Evolutionary conservation across 495 filamentous ascomycete species (phyloP).

Genomic region (Xylaria flabelliformis): DNA sequence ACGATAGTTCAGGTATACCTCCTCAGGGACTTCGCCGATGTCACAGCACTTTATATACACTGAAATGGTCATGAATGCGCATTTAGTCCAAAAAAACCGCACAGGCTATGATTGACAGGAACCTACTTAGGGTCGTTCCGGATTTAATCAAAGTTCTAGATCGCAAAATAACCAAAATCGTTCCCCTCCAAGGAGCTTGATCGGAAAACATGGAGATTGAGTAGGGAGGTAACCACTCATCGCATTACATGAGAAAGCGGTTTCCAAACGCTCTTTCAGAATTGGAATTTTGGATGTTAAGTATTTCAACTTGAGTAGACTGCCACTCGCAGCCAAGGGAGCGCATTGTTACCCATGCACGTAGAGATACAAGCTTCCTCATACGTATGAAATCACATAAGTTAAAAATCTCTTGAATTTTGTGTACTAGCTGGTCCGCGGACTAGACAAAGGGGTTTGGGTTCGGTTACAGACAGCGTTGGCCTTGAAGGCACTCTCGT

Average conservation of each 20-base stretch:
- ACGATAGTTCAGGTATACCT: background rate
- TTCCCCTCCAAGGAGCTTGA: too few species aligned
- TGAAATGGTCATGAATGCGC: background rate
- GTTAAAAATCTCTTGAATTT: background rate
- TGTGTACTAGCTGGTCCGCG: background rate
- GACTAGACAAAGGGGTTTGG: background rate
- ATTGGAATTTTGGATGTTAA: background rate
- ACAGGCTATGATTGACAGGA: background rate
- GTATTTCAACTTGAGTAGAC: background rate
- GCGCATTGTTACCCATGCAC: background rate
- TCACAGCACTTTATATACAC: background rate
- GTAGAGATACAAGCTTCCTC: background rate
- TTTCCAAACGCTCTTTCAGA: background rate
- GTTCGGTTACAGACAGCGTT: background rate
- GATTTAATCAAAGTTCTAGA: background rate
- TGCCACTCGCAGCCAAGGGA: background rate
- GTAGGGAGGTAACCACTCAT: background rate
- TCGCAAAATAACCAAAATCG: background rate
- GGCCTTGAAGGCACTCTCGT: conserved; percentile 39
- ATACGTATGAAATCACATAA: background rate
- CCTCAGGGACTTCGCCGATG: background rate
- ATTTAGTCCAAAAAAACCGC: background rate
- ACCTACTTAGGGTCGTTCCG: background rate
- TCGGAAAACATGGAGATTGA: background rate
- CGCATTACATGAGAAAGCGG: background rate